These are phyloP conservation scores for Cocos nucifera DNA, from an alignment of 176 grass and related monocot genomes.

Conservation along the genomic window DNA sequence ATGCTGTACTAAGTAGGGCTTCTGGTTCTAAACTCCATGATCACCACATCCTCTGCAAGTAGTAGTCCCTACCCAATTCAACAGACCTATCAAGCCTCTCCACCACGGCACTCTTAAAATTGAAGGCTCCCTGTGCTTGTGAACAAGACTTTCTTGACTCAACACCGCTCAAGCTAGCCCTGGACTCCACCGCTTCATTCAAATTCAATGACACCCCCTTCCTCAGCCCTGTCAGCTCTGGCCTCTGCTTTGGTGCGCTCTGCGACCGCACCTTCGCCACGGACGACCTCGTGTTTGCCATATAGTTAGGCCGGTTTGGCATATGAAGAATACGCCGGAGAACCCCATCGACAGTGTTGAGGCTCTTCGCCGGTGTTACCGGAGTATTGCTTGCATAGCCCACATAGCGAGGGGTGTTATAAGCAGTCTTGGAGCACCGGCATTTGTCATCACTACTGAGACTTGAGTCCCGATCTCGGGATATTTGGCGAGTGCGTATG, in stretches of 20 bases:
- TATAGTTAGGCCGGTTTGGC: conserved; percentile 56
- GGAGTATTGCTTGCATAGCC: conserved; percentile 12
- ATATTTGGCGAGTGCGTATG: conserved; percentile 17
- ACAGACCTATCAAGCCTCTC: conserved; percentile 16
- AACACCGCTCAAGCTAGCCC: conserved; percentile 14
- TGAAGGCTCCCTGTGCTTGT: conserved; percentile 20
- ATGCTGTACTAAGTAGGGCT: conserved; percentile 10
- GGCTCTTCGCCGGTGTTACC: conserved; percentile 25
- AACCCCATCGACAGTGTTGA: conserved; percentile 10
- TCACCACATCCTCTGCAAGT: conserved; percentile 88
- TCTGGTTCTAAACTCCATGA: not conserved
- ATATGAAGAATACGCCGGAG: conserved; percentile 15
- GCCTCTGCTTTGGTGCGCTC: conserved; percentile 54
- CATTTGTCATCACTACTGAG: not conserved
- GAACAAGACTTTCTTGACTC: conserved; percentile 36
- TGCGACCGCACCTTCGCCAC: conserved; percentile 55
- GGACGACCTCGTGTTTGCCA: conserved; percentile 69
- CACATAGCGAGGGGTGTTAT: conserved; percentile 37
- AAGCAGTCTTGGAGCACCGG: conserved; percentile 36
- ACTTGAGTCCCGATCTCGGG: conserved; percentile 6
- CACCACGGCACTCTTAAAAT: conserved; percentile 18
- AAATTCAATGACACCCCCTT: conserved; percentile 1
- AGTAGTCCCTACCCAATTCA: conserved; percentile 39
- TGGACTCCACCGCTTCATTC: conserved; percentile 11
- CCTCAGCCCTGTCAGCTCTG: not conserved